Evolutionary conservation across 169 alveolate species (phyloP).

Genomic region (Sarcocystis neurona): DNA sequence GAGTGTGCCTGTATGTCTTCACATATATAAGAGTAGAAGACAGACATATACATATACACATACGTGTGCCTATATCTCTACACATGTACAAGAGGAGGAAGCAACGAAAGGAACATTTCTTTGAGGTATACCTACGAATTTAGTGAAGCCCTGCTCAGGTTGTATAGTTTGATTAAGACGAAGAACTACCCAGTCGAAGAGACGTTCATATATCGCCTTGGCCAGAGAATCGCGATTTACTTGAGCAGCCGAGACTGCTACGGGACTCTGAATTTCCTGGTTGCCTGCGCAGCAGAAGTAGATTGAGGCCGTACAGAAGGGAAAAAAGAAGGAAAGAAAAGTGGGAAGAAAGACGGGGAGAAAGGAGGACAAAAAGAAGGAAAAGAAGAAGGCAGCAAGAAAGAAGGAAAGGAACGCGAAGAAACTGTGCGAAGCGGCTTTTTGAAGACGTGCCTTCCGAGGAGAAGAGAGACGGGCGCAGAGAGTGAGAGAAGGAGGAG

Average conservation of each 20-base stretch:
- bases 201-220: constrained; percentile 92
- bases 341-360: neutral
- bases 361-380: neutral
- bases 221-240: constrained; percentile 76
- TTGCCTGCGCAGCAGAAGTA: too few relatives aligned
- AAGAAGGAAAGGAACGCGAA: too few relatives aligned
- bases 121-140: constrained; percentile 82
- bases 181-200: constrained; percentile 92
- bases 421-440: too few relatives aligned
- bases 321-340: neutral
- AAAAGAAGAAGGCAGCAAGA: too few relatives aligned
- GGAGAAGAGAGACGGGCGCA: too few relatives aligned
- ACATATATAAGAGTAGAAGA: too few relatives aligned
- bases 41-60: neutral
- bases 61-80: neutral
- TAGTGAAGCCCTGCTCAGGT: constrained; percentile 81
- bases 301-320: too few relatives aligned
- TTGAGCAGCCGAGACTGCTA: neutral
- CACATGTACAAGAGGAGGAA: neutral
- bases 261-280: neutral
- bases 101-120: neutral
- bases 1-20: too few relatives aligned
- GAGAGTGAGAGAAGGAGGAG: too few relatives aligned
- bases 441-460: too few relatives aligned
- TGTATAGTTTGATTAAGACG: constrained; percentile 90